These are phyloP conservation scores for Leccinum imitatum DNA, from an alignment of 768 basidiomycete species.

Conservation along the genomic window DNA sequence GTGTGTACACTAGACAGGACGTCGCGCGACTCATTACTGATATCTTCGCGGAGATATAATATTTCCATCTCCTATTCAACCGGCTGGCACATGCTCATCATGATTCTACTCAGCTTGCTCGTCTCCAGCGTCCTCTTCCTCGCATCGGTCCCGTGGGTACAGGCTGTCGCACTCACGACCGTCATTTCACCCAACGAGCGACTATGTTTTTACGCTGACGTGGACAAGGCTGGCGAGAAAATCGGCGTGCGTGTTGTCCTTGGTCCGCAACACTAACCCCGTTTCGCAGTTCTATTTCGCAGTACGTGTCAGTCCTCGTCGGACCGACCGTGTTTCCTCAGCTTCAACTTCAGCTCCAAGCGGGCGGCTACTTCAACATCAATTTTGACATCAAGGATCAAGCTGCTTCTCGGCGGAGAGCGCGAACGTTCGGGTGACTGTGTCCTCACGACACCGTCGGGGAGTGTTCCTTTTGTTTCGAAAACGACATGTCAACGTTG, in stretches of 20 bases:
- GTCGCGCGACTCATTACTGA: background rate
- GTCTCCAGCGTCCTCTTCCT: slow-evolving; percentile 28
- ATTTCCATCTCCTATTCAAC: slow-evolving; percentile 14
- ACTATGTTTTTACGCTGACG: slow-evolving; percentile 93
- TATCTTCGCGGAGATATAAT: slow-evolving; percentile 15
- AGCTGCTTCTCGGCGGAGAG: slow-evolving; percentile 80
- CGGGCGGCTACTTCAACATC: slow-evolving; percentile 94
- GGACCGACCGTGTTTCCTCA: background rate
- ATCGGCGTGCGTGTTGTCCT: slow-evolving; percentile 62
- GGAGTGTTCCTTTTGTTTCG: slow-evolving; percentile 96
- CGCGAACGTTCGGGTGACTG: slow-evolving; percentile 96
- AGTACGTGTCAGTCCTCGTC: slow-evolving; percentile 44
- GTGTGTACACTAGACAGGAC: background rate
- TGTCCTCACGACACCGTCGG: slow-evolving; percentile 87
- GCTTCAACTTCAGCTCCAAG: slow-evolving; percentile 68
- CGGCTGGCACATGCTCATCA: slow-evolving; percentile 18
- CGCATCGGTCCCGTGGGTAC: slow-evolving; percentile 34
- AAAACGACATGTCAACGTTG: slow-evolving; percentile 94
- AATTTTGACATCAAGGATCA: slow-evolving; percentile 94
- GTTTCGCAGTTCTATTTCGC: slow-evolving; percentile 88
- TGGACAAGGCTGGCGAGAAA: slow-evolving; percentile 94
- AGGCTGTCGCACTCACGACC: slow-evolving; percentile 76
- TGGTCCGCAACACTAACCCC: slow-evolving; percentile 9
- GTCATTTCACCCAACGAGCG: slow-evolving; percentile 75
- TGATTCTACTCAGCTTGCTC: slow-evolving; percentile 26